Conservation (phyloP, 2,329 filamentous ascomycete genomes). For the Epichloe scottii region DNA sequence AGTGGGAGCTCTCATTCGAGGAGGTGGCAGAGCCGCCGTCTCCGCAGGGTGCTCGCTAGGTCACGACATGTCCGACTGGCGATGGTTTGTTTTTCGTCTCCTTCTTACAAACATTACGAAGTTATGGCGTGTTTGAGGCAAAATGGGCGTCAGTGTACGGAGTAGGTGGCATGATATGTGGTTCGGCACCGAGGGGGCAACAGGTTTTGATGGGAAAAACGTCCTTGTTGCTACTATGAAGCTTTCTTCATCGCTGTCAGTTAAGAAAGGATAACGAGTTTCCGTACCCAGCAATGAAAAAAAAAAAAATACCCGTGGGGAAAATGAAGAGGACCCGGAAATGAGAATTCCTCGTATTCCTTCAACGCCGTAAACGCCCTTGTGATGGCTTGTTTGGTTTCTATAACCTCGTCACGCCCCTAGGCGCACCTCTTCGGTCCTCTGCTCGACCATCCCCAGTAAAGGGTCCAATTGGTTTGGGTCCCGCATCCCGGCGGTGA, state of each 20-base stretch:
- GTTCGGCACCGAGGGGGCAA: too few species aligned
- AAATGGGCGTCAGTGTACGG: background rate
- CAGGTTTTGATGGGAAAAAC: too few species aligned
- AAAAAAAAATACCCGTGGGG: background rate
- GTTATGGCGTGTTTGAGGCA: background rate
- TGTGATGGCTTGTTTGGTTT: background rate
- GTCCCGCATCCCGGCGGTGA: constrained; percentile 66
- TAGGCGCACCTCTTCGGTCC: constrained; percentile 36
- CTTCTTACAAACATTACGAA: background rate
- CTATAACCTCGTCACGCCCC: background rate
- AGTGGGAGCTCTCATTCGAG: constrained; percentile 57
- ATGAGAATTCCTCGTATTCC: too few species aligned
- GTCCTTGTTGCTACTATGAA: too few species aligned
- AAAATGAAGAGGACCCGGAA: background rate
- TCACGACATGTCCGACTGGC: background rate
- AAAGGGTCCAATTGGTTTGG: constrained; percentile 61
- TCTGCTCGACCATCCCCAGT: constrained; percentile 58
- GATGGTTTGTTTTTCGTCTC: background rate
- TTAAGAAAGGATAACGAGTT: too few species aligned
- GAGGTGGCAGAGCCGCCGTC: constrained; percentile 45
- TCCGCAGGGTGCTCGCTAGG: constrained; percentile 35
- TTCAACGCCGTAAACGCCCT: constrained; percentile 1
- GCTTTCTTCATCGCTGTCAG: too few species aligned
- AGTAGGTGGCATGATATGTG: background rate
- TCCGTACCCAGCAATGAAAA: background rate